Percentiles rank a stretch among this genome's conserved stretches.
phyloP scores from a whole-genome alignment of 2,329 filamentous ascomycete species.

The Monilinia polystroma region DNA sequence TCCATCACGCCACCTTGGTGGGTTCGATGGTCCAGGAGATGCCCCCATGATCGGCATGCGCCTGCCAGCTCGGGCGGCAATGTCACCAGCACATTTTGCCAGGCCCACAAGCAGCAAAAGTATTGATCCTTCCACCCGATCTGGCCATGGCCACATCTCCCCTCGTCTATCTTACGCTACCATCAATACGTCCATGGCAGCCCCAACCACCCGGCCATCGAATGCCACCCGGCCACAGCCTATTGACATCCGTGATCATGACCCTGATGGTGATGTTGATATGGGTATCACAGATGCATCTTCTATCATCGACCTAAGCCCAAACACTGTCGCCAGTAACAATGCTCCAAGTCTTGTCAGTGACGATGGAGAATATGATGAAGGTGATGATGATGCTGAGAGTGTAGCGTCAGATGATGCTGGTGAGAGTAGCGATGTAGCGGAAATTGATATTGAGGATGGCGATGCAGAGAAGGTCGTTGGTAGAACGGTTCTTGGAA shows the following conservation, averaged over 20 bases:
- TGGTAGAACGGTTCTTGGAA: conserved; percentile 32
- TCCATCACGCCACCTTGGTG: conserved; percentile 41
- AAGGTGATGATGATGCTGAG: conserved; percentile 62
- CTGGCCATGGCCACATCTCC: conserved; percentile 44
- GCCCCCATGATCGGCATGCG: conserved; percentile 48
- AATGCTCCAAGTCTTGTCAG: conserved; percentile 77
- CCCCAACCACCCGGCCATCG: conserved; percentile 26
- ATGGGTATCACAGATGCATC: conserved; percentile 47
- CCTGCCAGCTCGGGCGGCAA: conserved; percentile 57
- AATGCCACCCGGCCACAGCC: conserved; percentile 22
- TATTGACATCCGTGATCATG: conserved; percentile 25
- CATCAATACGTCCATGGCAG: conserved; percentile 33
- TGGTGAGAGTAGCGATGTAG: conserved; percentile 61
- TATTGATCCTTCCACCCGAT: conserved; percentile 40
- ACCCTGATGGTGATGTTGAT: conserved; percentile 40
- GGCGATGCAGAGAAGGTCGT: conserved; percentile 41
- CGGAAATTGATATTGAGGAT: conserved; percentile 61
- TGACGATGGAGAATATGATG: conserved; percentile 76
- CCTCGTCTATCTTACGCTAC: conserved; percentile 42
- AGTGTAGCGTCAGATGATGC: conserved; percentile 47
- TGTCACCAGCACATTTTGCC: conserved; percentile 49
- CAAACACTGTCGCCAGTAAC: conserved; percentile 68
- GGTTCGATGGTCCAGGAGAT: conserved; percentile 42
- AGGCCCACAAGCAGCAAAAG: conserved; percentile 61
- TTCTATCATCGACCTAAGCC: conserved; percentile 64